phyloP scores from a whole-genome alignment of 495 filamentous ascomycete genomes.

The Neurospora sp. region DNA sequence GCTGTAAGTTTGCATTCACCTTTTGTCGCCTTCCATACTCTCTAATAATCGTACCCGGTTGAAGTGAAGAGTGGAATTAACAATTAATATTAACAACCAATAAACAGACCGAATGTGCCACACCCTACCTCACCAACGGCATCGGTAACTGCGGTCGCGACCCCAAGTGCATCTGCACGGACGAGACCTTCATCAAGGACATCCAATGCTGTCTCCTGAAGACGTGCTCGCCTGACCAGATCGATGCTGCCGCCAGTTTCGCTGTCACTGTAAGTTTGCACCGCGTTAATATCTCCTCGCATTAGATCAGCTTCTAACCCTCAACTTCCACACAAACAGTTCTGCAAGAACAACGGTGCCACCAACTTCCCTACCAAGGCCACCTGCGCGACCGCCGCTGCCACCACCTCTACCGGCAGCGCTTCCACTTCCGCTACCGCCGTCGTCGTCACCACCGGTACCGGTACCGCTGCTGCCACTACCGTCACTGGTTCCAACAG shows the following conservation, averaged over 20 bases:
- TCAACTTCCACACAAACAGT: conserved; percentile 4
- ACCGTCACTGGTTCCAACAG: conserved; percentile 4
- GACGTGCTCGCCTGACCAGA: conserved; percentile 47
- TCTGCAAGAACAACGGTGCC: conserved; percentile 26
- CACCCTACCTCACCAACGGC: conserved; percentile 30
- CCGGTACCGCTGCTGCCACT: conserved; percentile 7
- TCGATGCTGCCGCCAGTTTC: conserved; percentile 23
- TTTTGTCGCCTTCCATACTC: neutral
- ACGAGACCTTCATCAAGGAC: conserved; percentile 44
- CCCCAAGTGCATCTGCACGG: conserved; percentile 57
- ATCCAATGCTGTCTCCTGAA: conserved; percentile 59
- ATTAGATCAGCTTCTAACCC: neutral
- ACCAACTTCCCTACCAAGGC: conserved; percentile 25
- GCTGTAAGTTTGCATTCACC: conserved; percentile 31
- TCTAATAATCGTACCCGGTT: conserved; percentile 2
- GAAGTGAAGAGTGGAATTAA: neutral
- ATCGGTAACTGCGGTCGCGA: conserved; percentile 49
- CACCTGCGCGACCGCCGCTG: conserved; percentile 18
- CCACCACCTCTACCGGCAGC: conserved; percentile 8
- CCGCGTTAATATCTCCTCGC: neutral
- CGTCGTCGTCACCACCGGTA: conserved; percentile 11
- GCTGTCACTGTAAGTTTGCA: conserved; percentile 14
- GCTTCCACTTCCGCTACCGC: conserved; percentile 9
- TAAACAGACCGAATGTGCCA: conserved; percentile 44
- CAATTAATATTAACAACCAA: neutral